Conservation (phyloP, 371 early-diverging fungal species). For the Apophysomyces variabilis region DNA sequence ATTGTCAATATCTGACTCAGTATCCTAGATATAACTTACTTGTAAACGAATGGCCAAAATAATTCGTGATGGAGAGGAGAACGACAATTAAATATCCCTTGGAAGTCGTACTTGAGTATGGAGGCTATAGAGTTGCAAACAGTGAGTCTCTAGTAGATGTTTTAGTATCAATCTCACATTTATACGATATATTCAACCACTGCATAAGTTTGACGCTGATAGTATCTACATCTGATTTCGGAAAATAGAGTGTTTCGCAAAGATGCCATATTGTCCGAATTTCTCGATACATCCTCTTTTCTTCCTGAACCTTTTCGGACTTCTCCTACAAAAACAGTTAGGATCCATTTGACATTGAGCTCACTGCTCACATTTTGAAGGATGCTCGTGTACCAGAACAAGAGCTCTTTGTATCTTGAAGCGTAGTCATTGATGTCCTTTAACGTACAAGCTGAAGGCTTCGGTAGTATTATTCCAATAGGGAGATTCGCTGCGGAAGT, state of each 20-base stretch:
- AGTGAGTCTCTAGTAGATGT: neutral
- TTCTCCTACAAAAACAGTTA: neutral
- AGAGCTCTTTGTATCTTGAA: neutral
- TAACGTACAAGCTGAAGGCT: neutral
- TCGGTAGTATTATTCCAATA: neutral
- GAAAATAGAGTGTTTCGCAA: constrained; percentile 5
- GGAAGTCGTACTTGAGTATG: neutral
- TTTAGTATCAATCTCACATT: neutral
- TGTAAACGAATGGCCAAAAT: constrained; percentile 9
- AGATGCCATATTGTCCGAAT: constrained; percentile 2
- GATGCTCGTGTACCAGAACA: constrained; percentile 1
- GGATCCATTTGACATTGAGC: neutral
- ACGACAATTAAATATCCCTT: constrained; percentile 1
- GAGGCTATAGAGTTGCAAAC: neutral
- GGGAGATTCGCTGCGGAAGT: neutral
- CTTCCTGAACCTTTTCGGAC: neutral
- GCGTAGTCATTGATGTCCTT: neutral
- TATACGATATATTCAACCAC: neutral
- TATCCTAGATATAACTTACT: neutral
- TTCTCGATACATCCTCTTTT: neutral
- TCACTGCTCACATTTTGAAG: neutral
- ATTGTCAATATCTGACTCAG: neutral
- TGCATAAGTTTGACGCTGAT: constrained; percentile 1
- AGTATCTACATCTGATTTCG: neutral
- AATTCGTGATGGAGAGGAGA: neutral